Evolutionary conservation across 2,329 filamentous ascomycete species (phyloP), one percentile per base, ranked within the genome.

Genomic region (Chaetoscypha palmicola): DNA sequence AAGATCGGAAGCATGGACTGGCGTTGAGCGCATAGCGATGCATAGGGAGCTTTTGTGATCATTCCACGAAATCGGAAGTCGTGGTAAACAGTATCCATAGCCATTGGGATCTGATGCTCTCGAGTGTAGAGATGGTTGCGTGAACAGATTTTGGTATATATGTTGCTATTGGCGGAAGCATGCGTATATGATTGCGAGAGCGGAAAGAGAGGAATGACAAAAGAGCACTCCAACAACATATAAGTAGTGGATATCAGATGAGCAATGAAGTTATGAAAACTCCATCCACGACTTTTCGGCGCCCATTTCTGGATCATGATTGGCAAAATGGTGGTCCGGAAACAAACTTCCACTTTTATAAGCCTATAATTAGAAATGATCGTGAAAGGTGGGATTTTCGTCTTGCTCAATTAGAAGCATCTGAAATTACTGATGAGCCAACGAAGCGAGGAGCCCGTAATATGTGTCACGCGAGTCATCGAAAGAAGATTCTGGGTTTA

Each of bases 1-100:
- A 16, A 26, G 4, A n/a, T 22, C 23, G 28, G 3, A 14, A 32
- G 35, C 47, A 46, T 49, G 35, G 16, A 20, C 10, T 33, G 47
- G 47, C 43, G 43, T 49, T 49, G 34, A 41, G 26, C 16, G 44
- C 44, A 36, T 38, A 32, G 32, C 23, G 22, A 45, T 23, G 37
- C 23, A 19, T 23, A 38, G 28, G n/a, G n/a, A n/a, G n/a, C n/a
- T n/a, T 14, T 12, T 31, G 12, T 31, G 28, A 31, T 4, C 3
- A 12, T 31, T 10, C 3, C 3, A 31, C 11, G 11, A 31, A 31
- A 31, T 28, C n/a, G n/a, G n/a, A n/a, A n/a, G n/a, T n/a, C n/a
- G n/a, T 28, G 16, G 3, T 10, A 12, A 31, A 14, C 28, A 31
- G 28, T 12, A 3, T 3, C 12, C 8, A 28, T 8, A 8, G 24